Evolutionary conservation across 169 alveolate genomes (phyloP).

Genomic region (Plasmodium vinckei): DNA sequence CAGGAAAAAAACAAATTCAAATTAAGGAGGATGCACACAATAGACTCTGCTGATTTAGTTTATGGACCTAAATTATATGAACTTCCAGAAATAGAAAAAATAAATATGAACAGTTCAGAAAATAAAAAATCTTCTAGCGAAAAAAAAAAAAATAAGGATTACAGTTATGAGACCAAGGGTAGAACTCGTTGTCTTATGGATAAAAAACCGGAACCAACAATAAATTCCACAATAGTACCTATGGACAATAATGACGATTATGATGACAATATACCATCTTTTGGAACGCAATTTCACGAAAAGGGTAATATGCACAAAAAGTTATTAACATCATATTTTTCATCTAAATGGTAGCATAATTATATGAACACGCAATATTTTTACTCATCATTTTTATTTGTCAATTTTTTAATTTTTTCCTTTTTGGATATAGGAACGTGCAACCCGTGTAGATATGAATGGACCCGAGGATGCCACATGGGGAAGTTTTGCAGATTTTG

Average conservation of each 20-base stretch:
- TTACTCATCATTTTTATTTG: no score
- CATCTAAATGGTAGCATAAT: neutral
- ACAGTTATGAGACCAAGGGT: neutral
- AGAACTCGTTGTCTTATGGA: no score
- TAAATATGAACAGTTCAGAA: neutral
- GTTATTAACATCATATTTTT: neutral
- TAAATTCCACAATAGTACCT: no score
- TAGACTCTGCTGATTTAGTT: constrained; percentile 14
- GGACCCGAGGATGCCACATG: constrained; percentile 80
- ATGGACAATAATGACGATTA: no score
- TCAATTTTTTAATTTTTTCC: neutral
- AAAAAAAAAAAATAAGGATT: neutral
- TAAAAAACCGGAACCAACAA: no score
- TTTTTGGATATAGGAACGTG: constrained; percentile 62
- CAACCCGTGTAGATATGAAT: constrained; percentile 77
- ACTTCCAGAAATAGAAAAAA: neutral
- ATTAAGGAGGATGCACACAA: constrained; percentile 7
- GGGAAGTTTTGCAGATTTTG: constrained; percentile 78
- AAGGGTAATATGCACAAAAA: constrained; percentile 29
- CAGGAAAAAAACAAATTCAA: constrained; percentile 1
- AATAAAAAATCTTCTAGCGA: neutral
- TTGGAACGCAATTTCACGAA: constrained; percentile 53
- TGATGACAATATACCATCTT: neutral
- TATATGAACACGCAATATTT: neutral
- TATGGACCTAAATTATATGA: neutral